Conservation (phyloP, 345 rosid species). For the Luvunga scandens region DNA sequence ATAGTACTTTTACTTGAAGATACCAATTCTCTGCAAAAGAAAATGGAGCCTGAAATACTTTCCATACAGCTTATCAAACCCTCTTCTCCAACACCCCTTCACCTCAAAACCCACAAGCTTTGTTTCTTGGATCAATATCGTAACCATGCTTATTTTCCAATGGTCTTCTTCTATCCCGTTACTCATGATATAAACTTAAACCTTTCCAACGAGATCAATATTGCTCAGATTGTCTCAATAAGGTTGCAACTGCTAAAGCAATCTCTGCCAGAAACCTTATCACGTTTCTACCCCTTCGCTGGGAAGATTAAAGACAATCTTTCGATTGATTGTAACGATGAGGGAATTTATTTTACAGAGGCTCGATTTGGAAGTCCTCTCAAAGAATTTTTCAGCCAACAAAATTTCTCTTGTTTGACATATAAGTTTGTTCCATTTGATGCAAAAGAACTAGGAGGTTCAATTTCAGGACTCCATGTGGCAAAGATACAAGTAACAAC, state of each 20-base stretch:
- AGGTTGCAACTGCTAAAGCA: not conserved
- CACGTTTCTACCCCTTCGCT: slow-evolving; percentile 21
- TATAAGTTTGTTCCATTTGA: slow-evolving; percentile 19
- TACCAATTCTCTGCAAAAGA: not conserved
- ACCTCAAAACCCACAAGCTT: slow-evolving; percentile 19
- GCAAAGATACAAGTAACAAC: slow-evolving; percentile 19
- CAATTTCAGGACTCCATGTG: slow-evolving; percentile 12
- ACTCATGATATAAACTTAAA: not conserved
- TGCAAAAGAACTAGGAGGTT: not conserved
- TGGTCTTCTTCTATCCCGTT: slow-evolving; percentile 19
- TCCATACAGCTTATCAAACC: slow-evolving; percentile 27
- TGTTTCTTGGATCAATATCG: slow-evolving; percentile 29
- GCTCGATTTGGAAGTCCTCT: slow-evolving; percentile 16
- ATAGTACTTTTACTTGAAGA: too few relatives aligned
- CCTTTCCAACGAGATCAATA: not conserved
- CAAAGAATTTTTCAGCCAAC: slow-evolving; percentile 9
- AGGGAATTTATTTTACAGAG: slow-evolving; percentile 10
- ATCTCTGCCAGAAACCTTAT: slow-evolving; percentile 22
- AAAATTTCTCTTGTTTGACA: not conserved
- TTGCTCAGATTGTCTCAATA: not conserved
- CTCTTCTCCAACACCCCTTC: slow-evolving; percentile 24
- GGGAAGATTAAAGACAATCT: slow-evolving; percentile 22
- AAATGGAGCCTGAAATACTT: slow-evolving; percentile 26
- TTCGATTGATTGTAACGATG: slow-evolving; percentile 28
- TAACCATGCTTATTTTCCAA: slow-evolving; percentile 15